A percentile compares a stretch with the other conserved stretches of the same genome.
Conservation (phyloP, 208 protist genomes). For the Crithidia bombi region DNA sequence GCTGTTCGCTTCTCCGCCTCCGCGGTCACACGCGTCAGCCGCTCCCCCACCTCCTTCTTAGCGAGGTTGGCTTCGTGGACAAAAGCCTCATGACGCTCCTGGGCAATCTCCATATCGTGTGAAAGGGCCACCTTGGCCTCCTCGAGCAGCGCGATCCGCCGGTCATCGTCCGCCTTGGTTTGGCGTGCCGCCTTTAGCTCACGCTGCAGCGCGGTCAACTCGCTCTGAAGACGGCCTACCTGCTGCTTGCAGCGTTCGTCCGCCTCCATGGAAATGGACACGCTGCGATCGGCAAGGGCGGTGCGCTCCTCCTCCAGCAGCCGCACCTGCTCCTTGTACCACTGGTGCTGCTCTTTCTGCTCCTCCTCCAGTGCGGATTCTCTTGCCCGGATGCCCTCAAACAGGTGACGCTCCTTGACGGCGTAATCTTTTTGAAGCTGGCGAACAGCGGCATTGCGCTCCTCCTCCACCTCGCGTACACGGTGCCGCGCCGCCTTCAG, state of each 20-base stretch:
- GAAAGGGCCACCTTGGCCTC: constrained; percentile 39
- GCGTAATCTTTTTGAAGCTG: constrained; percentile 53
- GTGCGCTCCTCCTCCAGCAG: constrained; percentile 54
- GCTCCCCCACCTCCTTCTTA: constrained; percentile 39
- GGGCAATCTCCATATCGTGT: constrained; percentile 40
- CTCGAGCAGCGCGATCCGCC: constrained; percentile 25
- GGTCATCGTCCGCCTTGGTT: constrained; percentile 33
- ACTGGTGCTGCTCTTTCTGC: constrained; percentile 62
- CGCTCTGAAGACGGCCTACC: constrained; percentile 50
- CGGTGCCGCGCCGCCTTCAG: constrained; percentile 42
- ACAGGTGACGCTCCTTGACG: constrained; percentile 60
- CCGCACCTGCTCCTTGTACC: constrained; percentile 55
- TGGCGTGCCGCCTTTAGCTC: constrained; percentile 34
- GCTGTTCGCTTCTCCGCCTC: constrained; percentile 48
- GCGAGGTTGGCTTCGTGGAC: constrained; percentile 36
- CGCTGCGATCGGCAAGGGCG: constrained; percentile 40
- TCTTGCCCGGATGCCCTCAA: constrained; percentile 38
- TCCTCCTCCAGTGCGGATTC: constrained; percentile 65
- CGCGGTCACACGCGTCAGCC: constrained; percentile 37
- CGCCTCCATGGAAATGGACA: constrained; percentile 30
- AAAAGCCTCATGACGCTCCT: constrained; percentile 37
- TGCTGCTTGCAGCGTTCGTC: constrained; percentile 54
- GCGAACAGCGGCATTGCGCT: constrained; percentile 48
- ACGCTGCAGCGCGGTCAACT: constrained; percentile 39
- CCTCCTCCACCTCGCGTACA: constrained; percentile 64